These are phyloP conservation scores for Cronartium quercuum DNA, from an alignment of 1,284 basidiomycete genomes.

Conservation along the genomic window DNA sequence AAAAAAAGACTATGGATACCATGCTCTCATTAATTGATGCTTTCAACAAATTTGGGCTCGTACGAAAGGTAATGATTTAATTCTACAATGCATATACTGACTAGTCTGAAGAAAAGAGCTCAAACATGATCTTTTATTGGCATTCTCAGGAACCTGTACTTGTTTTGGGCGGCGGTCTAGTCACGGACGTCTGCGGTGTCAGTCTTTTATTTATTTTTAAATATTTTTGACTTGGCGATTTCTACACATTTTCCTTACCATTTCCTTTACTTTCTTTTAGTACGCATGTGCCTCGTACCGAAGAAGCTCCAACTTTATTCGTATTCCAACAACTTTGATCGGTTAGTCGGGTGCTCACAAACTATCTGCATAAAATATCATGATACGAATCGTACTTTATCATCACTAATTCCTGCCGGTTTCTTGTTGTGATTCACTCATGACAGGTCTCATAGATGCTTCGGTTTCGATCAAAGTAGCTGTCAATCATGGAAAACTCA, in stretches of 20 bases:
- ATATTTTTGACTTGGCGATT: not conserved
- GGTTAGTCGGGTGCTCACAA: slow-evolving; percentile 41
- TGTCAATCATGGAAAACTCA: slow-evolving; percentile 51
- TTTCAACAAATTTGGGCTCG: slow-evolving; percentile 52
- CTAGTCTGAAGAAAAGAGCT: not conserved
- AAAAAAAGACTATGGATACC: slow-evolving; percentile 41
- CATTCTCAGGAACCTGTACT: slow-evolving; percentile 50
- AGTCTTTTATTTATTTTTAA: not conserved
- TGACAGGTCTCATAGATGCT: slow-evolving; percentile 50
- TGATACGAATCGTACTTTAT: not conserved
- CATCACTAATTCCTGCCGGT: not conserved
- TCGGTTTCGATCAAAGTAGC: slow-evolving; percentile 53
- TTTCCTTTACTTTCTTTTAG: slow-evolving; percentile 39
- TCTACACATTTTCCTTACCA: slow-evolving; percentile 40
- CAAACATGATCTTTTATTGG: not conserved
- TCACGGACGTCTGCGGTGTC: slow-evolving; percentile 44
- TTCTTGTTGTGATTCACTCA: not conserved
- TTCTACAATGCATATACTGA: not conserved
- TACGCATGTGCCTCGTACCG: slow-evolving; percentile 53
- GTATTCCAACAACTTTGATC: slow-evolving; percentile 52
- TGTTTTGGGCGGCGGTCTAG: slow-evolving; percentile 52
- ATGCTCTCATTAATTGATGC: slow-evolving; percentile 53
- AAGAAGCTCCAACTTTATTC: slow-evolving; percentile 53
- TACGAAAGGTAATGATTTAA: slow-evolving; percentile 48
- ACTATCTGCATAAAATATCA: not conserved